phyloP scores from a whole-genome alignment of 2,329 filamentous ascomycete species.

The Fusarium dlaminii region DNA sequence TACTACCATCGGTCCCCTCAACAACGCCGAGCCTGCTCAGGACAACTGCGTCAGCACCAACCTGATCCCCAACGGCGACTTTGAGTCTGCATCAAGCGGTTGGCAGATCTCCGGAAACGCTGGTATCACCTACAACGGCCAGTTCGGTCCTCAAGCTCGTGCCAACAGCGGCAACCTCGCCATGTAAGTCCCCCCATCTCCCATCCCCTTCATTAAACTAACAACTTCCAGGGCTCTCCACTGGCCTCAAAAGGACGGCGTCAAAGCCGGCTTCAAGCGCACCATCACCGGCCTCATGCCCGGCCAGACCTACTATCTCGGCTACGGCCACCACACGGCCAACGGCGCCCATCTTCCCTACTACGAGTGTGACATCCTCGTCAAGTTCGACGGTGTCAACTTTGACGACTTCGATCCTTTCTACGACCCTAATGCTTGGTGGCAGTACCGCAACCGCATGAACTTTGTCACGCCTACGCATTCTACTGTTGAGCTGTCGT shows the following conservation, averaged over 20 bases:
- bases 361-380: conserved; percentile 12
- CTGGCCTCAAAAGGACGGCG: neutral
- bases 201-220: neutral
- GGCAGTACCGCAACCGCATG: neutral
- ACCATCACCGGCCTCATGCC: neutral
- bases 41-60: neutral
- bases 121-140: neutral
- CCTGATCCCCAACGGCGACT: neutral
- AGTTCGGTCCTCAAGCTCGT: neutral
- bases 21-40: neutral
- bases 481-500: neutral
- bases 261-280: neutral
- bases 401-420: conserved; percentile 29
- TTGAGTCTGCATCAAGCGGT: neutral
- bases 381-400: neutral
- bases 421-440: neutral
- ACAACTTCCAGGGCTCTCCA: neutral
- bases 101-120: conserved; percentile 1
- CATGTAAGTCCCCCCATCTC: neutral
- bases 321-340: conserved; percentile 8
- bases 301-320: neutral
- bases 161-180: neutral
- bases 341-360: neutral
- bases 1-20: neutral
- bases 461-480: neutral